Percentiles rank a stretch among this genome's conserved stretches.
Evolutionary conservation across 352 stramenopile genomes (phyloP).

Genomic region (Globisporangium cederbergense): DNA sequence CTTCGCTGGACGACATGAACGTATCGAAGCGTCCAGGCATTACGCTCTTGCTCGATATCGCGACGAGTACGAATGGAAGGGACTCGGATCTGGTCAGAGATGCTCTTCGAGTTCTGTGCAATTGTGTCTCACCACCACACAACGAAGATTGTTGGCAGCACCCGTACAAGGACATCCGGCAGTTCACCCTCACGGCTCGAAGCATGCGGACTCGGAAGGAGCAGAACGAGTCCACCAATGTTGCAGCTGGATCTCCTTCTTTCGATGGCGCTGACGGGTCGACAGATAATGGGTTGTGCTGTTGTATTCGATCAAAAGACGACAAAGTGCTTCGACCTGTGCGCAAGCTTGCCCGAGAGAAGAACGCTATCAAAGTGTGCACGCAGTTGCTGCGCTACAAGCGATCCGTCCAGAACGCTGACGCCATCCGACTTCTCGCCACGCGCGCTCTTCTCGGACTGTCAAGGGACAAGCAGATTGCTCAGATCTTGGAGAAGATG

Average conservation of each 20-base stretch:
- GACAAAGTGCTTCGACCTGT: constrained; percentile 69
- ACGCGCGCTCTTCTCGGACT: constrained; percentile 80
- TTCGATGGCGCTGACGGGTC: not conserved
- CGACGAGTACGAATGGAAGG: constrained; percentile 63
- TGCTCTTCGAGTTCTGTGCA: constrained; percentile 75
- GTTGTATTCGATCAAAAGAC: constrained; percentile 56
- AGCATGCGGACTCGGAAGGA: constrained; percentile 59
- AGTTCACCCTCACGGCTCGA: constrained; percentile 71
- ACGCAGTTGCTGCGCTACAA: constrained; percentile 86
- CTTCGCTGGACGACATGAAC: constrained; percentile 43
- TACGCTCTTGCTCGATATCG: constrained; percentile 73
- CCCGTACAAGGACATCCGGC: constrained; percentile 78
- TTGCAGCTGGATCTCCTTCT: not conserved
- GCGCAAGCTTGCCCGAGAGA: constrained; percentile 67
- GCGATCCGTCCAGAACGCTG: constrained; percentile 80
- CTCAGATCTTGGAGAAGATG: constrained; percentile 90
- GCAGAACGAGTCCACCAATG: constrained; percentile 2
- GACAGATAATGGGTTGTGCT: constrained; percentile 29
- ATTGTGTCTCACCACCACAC: constrained; percentile 77
- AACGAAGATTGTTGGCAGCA: constrained; percentile 82
- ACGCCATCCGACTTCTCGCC: constrained; percentile 79
- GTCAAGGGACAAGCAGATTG: constrained; percentile 84
- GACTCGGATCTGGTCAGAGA: constrained; percentile 77
- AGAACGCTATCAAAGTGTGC: constrained; percentile 86
- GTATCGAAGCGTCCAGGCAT: constrained; percentile 49